Base-by-base conservation (phyloP, 306 rosid species). In the Geum urbanum region DNA sequence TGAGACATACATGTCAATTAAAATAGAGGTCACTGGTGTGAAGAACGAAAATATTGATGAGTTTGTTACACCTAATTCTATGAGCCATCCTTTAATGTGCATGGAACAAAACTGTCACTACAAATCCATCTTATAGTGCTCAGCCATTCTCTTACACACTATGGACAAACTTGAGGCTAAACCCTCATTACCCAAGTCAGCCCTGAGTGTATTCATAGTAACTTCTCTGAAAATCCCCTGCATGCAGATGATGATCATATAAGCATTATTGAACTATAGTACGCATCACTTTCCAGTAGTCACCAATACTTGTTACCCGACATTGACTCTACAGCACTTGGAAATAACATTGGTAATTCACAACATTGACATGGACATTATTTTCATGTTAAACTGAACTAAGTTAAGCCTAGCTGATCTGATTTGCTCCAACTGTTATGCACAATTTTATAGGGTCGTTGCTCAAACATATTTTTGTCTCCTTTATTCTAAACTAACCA, bases 191-290 rank as follows among this genome's bases (percentile, higher is more conserved):
- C 57, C 73, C 53, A 80, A 78, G 76, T 85, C 82, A 80, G 79
- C 44, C 73, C 79, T 2, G 92, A 83, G 69, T 72, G 81, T 68
- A 82, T 67, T 83, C 83, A 72, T 18, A 77, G 85, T 50, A 76
- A 73, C 68, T 76, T 80, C 65, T 70, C 72, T 15, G 83, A 64
- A 83, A 59, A 69, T 83, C 77, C 45, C 59, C 58, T n/a, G n/a
- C n/a, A n/a, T 32, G 74, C 72, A 40, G 97, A 86, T 69, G 97
- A 88, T 66, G 97, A 94, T 72, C 96, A 94, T 81, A 74, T 91
- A 53, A 86, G 91, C 74, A 86, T 91, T 52, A 84, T 91, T 78
- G 99, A 94, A 94, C 94, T 0, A 24, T 15, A 49, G n/a, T n/a
- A n/a, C n/a, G n/a, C 83, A 63, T 72, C 77, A 59, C 52, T 70